Conservation (phyloP, 2,329 filamentous ascomycete species). For the Fusarium verrucosum region DNA sequence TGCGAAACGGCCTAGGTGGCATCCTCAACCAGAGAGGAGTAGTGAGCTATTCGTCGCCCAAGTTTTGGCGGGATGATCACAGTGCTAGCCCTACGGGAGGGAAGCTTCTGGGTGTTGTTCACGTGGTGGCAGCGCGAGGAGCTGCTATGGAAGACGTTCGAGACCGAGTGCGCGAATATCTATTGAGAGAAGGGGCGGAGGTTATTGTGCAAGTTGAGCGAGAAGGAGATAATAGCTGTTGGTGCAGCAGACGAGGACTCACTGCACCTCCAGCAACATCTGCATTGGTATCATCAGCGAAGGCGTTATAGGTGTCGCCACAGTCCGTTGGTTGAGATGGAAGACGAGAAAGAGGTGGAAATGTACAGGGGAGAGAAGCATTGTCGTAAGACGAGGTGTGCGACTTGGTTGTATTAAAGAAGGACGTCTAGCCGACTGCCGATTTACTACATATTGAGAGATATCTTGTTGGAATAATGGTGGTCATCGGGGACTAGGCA, state of each 20-base stretch:
- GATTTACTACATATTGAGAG: background rate
- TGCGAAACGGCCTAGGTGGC: slow-evolving; percentile 86
- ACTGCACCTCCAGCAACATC: slow-evolving; percentile 44
- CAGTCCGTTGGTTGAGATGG: slow-evolving; percentile 1
- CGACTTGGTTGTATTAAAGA: slow-evolving; percentile 11
- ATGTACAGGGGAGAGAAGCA: slow-evolving; percentile 4
- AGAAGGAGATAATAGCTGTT: slow-evolving; percentile 75
- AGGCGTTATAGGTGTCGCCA: slow-evolving; percentile 46
- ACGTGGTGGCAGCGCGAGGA: slow-evolving; percentile 78
- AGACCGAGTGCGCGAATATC: slow-evolving; percentile 76
- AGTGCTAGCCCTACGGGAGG: slow-evolving; percentile 54
- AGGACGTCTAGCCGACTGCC: background rate
- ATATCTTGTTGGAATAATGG: slow-evolving; percentile 12
- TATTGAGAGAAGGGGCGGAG: slow-evolving; percentile 77
- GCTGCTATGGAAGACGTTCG: slow-evolving; percentile 85
- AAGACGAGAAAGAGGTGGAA: slow-evolving; percentile 17
- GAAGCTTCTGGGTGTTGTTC: slow-evolving; percentile 82
- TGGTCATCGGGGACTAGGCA: background rate
- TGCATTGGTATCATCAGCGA: slow-evolving; percentile 44
- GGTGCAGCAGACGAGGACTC: slow-evolving; percentile 58
- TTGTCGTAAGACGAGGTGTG: background rate
- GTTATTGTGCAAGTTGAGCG: slow-evolving; percentile 88
- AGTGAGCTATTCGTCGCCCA: slow-evolving; percentile 82
- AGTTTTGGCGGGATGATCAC: slow-evolving; percentile 90
- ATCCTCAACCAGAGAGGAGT: slow-evolving; percentile 86